Evolutionary conservation across 345 rosid species (phyloP).

Genomic region (Fremontodendron californicum): DNA sequence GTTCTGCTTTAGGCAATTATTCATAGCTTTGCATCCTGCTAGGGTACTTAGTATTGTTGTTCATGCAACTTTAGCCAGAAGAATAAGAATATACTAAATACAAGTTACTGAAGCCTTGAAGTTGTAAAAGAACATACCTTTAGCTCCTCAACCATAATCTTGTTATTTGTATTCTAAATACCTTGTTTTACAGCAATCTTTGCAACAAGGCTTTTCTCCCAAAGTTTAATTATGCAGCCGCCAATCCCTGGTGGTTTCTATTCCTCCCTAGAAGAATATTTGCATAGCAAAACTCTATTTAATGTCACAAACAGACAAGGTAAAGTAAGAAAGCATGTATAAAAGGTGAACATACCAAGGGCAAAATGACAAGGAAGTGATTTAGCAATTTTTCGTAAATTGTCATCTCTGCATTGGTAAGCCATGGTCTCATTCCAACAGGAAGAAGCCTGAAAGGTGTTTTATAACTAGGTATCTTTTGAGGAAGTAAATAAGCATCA

Average conservation of each 20-base stretch:
- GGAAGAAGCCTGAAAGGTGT: slow-evolving; percentile 99
- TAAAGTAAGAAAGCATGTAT: slow-evolving; percentile 5
- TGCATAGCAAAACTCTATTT: slow-evolving; percentile 16
- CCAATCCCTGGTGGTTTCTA: slow-evolving; percentile 95
- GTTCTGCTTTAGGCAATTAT: background rate
- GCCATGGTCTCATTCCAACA: slow-evolving; percentile 81
- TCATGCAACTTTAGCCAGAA: background rate
- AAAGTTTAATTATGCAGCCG: slow-evolving; percentile 78
- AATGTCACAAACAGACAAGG: slow-evolving; percentile 14
- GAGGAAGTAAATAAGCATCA: slow-evolving; percentile 91
- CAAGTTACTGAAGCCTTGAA: background rate
- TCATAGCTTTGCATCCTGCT: background rate
- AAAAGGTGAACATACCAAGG: slow-evolving; percentile 57
- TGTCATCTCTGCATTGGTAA: slow-evolving; percentile 96
- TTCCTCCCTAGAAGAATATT: slow-evolving; percentile 67
- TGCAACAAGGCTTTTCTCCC: slow-evolving; percentile 89
- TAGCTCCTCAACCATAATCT: slow-evolving; percentile 90
- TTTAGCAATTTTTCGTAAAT: slow-evolving; percentile 82
- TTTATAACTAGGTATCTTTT: slow-evolving; percentile 70
- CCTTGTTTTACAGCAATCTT: slow-evolving; percentile 97
- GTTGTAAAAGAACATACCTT: slow-evolving; percentile 52
- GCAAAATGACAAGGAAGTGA: slow-evolving; percentile 96
- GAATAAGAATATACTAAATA: background rate
- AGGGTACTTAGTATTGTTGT: background rate
- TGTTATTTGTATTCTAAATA: slow-evolving; percentile 95